Base-by-base conservation (phyloP, 2,329 filamentous ascomycete genomes). In the Aspergillus sp. region DNA sequence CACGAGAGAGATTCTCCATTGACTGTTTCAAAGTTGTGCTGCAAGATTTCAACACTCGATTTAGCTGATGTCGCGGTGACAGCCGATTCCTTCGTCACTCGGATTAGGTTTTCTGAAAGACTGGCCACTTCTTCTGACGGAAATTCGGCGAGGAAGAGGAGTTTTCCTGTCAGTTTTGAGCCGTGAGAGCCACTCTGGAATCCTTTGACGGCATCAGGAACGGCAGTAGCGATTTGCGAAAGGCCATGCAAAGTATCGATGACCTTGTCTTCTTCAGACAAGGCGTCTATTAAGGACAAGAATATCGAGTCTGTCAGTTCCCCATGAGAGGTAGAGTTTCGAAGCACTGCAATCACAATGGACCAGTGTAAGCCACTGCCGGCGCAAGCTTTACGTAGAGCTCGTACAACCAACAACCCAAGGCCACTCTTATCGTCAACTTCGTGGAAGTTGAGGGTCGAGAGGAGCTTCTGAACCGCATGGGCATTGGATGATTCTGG, bases 131-230 rank as follows among this genome's bases (percentile, higher is more conserved):
- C 73, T 25, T 83, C 81, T 23, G 76, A 70, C 1, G 75, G 63
- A 20, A 80, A 81, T 54, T 85, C 80, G 5, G 79, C 74, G 29
- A 85, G 72, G 47, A 75, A 76, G 1, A 85, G 64, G 10, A 86
- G 66, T 43, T 74, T 77, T 31, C 78, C 78, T 3, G 83, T 69
- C 20, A 86, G 65, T 43, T 74, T 72, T 3, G 77, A 76, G 9
- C 81, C 81, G 59, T 77, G 60, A 13, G 66, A 47, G 5, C 76
- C 74, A 17, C 68, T 63, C 10, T 78, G 64, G 52, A 80, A 81
- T 1, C 65, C 64, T 49, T 71, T 70, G 10, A 81, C 53, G 32
- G 76, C 67, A 7, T 67, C 64, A 1, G 74, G 71, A 48, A 71
- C 73, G 19, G 71, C 66, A 41, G 70, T 69, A 32, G 71, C 64